These are phyloP conservation scores for Eucalyptus pauciflora DNA, from an alignment of 345 rosid species.

Conservation along the genomic window DNA sequence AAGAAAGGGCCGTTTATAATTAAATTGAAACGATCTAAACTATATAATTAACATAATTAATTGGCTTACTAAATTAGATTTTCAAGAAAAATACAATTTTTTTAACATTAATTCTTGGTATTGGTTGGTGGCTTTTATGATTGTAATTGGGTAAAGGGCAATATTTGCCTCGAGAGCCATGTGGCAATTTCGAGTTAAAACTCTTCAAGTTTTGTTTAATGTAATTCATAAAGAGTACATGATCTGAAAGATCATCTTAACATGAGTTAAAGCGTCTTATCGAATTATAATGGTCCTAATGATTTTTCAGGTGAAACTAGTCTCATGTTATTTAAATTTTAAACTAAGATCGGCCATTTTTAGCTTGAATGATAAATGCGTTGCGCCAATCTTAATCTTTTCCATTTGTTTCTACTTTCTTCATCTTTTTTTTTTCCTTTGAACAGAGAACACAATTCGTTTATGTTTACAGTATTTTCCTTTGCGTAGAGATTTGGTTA, in stretches of 20 bases:
- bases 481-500: neutral
- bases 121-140: neutral
- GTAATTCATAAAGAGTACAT: neutral
- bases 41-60: neutral
- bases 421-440: neutral
- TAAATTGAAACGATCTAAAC: neutral
- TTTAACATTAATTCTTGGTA: neutral
- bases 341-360: neutral
- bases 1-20: neutral
- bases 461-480: neutral
- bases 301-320: neutral
- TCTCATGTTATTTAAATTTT: neutral
- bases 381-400: neutral
- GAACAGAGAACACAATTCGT: neutral
- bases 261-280: neutral
- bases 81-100: neutral
- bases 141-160: neutral
- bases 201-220: neutral
- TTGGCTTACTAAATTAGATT: neutral
- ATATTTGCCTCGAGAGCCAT: neutral
- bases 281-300: neutral
- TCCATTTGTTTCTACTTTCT: neutral
- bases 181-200: neutral
- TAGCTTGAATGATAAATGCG: neutral
- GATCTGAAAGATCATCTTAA: neutral